Conservation (phyloP, 805 yeast species). For the Ogataea zsoltii region DNA sequence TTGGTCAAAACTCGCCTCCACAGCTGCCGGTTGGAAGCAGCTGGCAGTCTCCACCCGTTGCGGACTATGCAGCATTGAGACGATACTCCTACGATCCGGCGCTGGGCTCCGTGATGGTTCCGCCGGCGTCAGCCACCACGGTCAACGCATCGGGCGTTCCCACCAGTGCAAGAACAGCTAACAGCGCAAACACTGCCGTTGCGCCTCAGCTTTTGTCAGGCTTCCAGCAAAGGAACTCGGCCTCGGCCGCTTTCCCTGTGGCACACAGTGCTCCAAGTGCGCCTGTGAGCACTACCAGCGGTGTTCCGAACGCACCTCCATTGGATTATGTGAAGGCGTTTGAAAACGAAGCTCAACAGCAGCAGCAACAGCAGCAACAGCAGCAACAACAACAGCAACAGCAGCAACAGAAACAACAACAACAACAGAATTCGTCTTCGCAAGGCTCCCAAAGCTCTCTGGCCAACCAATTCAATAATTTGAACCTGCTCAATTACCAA, state of each 20-base stretch:
- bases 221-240: conserved; percentile 14
- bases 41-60: conserved; percentile 29
- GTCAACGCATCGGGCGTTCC: conserved; percentile 3
- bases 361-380: conserved; percentile 14
- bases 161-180: conserved; percentile 1
- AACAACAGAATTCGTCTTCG: conserved; percentile 14
- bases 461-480: conserved; percentile 16
- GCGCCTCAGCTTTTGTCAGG: conserved; percentile 11
- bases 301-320: conserved; percentile 15
- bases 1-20: conserved; percentile 15
- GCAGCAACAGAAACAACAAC: conserved; percentile 9
- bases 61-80: conserved; percentile 26
- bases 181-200: conserved; percentile 2
- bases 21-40: conserved; percentile 13
- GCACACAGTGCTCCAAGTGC: conserved; percentile 12
- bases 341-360: conserved; percentile 16
- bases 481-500: conserved; percentile 20
- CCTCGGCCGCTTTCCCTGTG: conserved; percentile 11
- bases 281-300: too few species aligned
- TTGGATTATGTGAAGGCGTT: conserved; percentile 27
- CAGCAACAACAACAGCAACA: conserved; percentile 10
- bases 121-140: conserved; percentile 8
- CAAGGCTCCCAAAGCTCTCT: conserved; percentile 1
- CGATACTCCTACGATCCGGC: conserved; percentile 29
- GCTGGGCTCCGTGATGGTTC: conserved; percentile 13